Evolutionary conservation across 1,284 basidiomycete species (phyloP).

Genomic region (Ustilago tritici): DNA sequence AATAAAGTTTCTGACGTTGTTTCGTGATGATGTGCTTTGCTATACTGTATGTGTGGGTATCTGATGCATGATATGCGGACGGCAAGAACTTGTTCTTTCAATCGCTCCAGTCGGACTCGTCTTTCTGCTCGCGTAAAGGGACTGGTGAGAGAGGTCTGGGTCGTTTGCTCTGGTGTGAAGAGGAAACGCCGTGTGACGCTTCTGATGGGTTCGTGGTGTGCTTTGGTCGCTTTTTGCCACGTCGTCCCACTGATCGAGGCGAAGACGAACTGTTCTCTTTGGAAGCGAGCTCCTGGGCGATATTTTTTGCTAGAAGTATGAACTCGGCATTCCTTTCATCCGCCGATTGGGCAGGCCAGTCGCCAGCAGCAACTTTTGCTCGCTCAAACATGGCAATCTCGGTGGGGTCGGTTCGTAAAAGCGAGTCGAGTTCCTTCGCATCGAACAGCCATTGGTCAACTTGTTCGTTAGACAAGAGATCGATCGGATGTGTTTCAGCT

Average conservation of each 20-base stretch:
- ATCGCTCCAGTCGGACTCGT: constrained; percentile 47
- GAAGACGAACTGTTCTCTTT: neutral
- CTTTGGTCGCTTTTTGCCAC: neutral
- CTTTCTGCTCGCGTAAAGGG: constrained; percentile 25
- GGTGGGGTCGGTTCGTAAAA: constrained; percentile 25
- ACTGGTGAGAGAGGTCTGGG: neutral
- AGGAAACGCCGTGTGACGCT: neutral
- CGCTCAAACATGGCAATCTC: constrained; percentile 24
- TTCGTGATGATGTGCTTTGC: neutral
- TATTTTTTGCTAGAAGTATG: constrained; percentile 7
- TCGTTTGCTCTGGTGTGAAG: constrained; percentile 2
- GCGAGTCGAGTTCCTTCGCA: constrained; percentile 17
- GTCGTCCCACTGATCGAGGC: neutral
- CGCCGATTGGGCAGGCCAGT: constrained; percentile 15
- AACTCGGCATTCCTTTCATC: constrained; percentile 14
- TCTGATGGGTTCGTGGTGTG: neutral
- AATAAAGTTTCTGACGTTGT: neutral
- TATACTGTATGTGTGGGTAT: constrained; percentile 1
- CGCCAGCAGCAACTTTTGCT: constrained; percentile 31
- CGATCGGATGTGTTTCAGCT: constrained; percentile 20
- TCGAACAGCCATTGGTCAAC: constrained; percentile 39
- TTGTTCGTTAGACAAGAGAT: constrained; percentile 34
- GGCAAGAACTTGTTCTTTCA: neutral
- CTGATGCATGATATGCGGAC: too few species aligned
- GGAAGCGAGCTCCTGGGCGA: neutral